phyloP scores from a whole-genome alignment of 306 rosid species.

The Carpinus viminea region DNA sequence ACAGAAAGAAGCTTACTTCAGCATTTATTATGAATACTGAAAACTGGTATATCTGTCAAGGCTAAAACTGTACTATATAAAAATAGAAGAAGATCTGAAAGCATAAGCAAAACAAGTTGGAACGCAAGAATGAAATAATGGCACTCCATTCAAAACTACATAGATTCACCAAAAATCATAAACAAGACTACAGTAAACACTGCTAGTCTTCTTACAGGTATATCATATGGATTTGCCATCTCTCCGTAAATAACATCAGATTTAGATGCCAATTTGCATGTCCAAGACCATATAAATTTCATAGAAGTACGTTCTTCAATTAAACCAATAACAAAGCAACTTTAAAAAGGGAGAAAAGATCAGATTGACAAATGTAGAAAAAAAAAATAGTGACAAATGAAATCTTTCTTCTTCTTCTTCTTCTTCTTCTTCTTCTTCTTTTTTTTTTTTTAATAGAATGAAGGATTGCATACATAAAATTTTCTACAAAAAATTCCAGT shows the following conservation, averaged over 20 bases:
- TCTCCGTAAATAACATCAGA: background rate
- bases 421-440: no score
- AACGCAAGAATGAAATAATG: background rate
- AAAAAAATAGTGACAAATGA: no score
- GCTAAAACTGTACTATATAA: background rate
- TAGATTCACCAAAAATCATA: background rate
- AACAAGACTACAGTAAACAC: background rate
- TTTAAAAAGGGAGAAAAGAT: background rate
- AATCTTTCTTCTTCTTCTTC: no score
- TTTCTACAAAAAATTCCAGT: background rate
- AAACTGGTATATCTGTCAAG: background rate
- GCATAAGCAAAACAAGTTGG: background rate
- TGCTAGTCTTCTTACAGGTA: background rate
- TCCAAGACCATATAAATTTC: background rate
- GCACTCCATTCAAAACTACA: background rate
- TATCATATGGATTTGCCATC: background rate
- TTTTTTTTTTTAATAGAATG: background rate
- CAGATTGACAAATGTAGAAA: no score
- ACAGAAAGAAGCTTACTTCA: background rate
- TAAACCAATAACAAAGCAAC: no score
- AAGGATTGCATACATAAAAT: no score
- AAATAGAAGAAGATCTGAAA: background rate
- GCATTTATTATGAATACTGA: background rate
- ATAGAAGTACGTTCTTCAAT: background rate
- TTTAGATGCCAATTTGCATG: background rate